A percentile compares a stretch with the other conserved stretches of the same genome.
Conservation (phyloP, 2,329 filamentous ascomycete genomes). For the Cladosporium sp. region DNA sequence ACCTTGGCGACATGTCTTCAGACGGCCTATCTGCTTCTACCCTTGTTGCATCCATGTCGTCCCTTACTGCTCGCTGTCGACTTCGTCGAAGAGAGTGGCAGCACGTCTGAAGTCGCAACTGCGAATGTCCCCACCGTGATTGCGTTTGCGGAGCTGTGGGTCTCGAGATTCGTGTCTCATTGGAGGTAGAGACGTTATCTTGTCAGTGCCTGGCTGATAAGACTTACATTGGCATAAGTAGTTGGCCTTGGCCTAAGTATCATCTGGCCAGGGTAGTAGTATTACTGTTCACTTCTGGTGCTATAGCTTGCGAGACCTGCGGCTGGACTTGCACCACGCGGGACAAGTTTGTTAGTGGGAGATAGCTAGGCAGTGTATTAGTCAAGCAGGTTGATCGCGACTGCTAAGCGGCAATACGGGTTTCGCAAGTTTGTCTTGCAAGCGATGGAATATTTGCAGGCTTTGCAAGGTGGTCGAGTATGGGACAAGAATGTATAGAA, state of each 20-base stretch:
- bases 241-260: background rate
- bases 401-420: background rate
- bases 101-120: background rate
- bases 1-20: conserved; percentile 4
- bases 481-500: background rate
- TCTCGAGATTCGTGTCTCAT: background rate
- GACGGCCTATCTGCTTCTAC: background rate
- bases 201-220: background rate
- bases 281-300: background rate
- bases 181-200: background rate
- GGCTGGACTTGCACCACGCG: background rate
- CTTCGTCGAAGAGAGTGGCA: background rate
- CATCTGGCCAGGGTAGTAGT: background rate
- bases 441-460: background rate
- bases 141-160: background rate
- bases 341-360: background rate
- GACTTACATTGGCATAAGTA: background rate
- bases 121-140: background rate
- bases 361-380: background rate
- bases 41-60: background rate
- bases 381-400: background rate
- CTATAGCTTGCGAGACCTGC: background rate
- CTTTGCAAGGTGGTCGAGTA: no score
- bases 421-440: background rate
- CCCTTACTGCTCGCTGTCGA: background rate